Percentiles rank a stretch among this genome's conserved stretches.
These are phyloP conservation scores for Flammula alnicola DNA, from an alignment of 1,284 basidiomycete genomes.

Conservation along the genomic window DNA sequence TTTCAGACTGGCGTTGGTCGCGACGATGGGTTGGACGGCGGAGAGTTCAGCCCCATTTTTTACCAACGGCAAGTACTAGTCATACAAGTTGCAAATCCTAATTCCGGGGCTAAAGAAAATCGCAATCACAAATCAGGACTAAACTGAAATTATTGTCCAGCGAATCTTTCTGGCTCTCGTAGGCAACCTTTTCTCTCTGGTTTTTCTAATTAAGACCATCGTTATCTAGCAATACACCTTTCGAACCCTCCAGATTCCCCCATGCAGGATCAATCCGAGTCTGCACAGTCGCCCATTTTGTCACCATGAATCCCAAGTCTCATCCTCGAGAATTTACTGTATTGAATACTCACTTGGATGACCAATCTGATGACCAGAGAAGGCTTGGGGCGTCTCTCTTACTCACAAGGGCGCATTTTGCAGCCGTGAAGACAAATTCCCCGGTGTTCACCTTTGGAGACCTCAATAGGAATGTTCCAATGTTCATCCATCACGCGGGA, in stretches of 20 bases:
- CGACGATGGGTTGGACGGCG: constrained; percentile 58
- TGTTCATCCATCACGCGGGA: not conserved
- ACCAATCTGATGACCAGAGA: constrained; percentile 57
- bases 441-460: constrained; percentile 58
- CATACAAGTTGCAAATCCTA: not conserved
- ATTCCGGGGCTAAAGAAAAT: not conserved
- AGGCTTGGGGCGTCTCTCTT: constrained; percentile 55
- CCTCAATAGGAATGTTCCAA: constrained; percentile 45
- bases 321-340: constrained; percentile 43
- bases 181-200: not conserved
- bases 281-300: constrained; percentile 51
- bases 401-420: constrained; percentile 52
- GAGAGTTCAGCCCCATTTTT: constrained; percentile 71
- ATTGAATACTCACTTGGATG: constrained; percentile 60
- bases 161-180: constrained; percentile 59
- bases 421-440: constrained; percentile 42
- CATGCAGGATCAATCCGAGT: constrained; percentile 58
- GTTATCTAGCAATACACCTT: constrained; percentile 42
- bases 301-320: constrained; percentile 22
- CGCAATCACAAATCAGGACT: constrained; percentile 35
- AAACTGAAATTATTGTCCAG: constrained; percentile 43
- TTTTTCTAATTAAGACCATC: no score
- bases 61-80: constrained; percentile 48
- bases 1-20: constrained; percentile 63
- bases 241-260: constrained; percentile 54